phyloP scores from a whole-genome alignment of 495 filamentous ascomycete species.

The Tetracladium marchalianum region DNA sequence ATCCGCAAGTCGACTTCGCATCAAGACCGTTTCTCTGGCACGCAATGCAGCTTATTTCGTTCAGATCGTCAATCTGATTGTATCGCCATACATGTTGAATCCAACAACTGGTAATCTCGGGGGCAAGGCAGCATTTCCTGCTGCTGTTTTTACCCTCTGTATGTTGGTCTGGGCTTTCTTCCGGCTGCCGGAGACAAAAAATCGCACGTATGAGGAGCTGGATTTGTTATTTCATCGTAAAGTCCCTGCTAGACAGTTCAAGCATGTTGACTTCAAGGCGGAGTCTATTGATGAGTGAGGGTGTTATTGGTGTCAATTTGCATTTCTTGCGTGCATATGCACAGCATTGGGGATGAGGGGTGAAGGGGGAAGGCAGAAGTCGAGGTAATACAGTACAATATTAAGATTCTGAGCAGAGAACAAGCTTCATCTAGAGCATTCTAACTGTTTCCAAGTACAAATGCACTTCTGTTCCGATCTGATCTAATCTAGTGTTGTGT shows the following conservation, averaged over 20 bases:
- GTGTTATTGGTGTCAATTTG: no score
- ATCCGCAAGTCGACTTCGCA: conserved; percentile 39
- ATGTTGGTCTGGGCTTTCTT: conserved; percentile 28
- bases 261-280: no score
- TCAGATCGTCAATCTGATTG: conserved; percentile 30
- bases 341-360: no score
- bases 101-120: conserved; percentile 39
- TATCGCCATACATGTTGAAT: conserved; percentile 40
- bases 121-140: conserved; percentile 40
- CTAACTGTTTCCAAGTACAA: no score
- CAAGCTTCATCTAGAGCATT: no score
- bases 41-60: conserved; percentile 37
- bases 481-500: no score
- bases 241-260: conserved; percentile 35
- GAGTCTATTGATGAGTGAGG: no score
- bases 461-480: no score
- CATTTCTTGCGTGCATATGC: no score
- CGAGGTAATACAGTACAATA: no score
- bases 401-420: no score
- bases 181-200: conserved; percentile 59
- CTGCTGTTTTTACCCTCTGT: conserved; percentile 35
- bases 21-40: conserved; percentile 43
- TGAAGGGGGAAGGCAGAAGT: no score
- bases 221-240: conserved; percentile 58
- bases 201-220: conserved; percentile 61